These are phyloP conservation scores for Akanthomyces dipterigenus DNA, from an alignment of 2,329 filamentous ascomycete genomes.

Conservation along the genomic window DNA sequence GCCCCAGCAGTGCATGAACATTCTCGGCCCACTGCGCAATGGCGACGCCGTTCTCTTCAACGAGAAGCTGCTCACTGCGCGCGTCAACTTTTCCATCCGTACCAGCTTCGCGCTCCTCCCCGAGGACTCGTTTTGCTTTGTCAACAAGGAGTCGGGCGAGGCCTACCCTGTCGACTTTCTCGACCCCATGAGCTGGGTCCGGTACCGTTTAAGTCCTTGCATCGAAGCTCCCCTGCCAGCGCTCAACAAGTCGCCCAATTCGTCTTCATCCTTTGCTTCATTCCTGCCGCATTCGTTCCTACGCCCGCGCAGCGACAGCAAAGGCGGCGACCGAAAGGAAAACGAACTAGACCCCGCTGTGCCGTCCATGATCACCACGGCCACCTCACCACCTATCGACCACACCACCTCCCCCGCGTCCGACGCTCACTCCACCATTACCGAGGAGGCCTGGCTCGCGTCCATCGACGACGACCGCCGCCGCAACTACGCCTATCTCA, in stretches of 20 bases:
- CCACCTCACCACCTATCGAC: constrained; percentile 15
- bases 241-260: constrained; percentile 29
- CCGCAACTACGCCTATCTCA: constrained; percentile 56
- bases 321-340: constrained; percentile 38
- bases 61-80: constrained; percentile 81
- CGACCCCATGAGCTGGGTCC: constrained; percentile 70
- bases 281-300: constrained; percentile 37
- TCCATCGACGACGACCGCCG: constrained; percentile 20
- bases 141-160: constrained; percentile 74
- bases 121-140: constrained; percentile 79
- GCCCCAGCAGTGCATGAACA: constrained; percentile 83
- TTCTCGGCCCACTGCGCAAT: constrained; percentile 80
- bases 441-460: constrained; percentile 16
- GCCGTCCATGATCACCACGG: constrained; percentile 19
- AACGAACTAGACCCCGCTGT: constrained; percentile 20
- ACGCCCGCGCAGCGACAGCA: constrained; percentile 38
- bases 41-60: constrained; percentile 90
- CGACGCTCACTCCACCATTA: not conserved
- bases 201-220: constrained; percentile 71
- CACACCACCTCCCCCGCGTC: constrained; percentile 3
- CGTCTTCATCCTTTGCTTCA: constrained; percentile 42
- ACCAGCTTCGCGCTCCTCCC: constrained; percentile 82
- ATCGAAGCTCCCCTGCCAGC: constrained; percentile 61
- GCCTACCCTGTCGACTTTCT: constrained; percentile 82
- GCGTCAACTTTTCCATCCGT: constrained; percentile 87